Base-by-base conservation (phyloP, 148 eudicot genomes). In the Mesembryanthemum crystallinum region DNA sequence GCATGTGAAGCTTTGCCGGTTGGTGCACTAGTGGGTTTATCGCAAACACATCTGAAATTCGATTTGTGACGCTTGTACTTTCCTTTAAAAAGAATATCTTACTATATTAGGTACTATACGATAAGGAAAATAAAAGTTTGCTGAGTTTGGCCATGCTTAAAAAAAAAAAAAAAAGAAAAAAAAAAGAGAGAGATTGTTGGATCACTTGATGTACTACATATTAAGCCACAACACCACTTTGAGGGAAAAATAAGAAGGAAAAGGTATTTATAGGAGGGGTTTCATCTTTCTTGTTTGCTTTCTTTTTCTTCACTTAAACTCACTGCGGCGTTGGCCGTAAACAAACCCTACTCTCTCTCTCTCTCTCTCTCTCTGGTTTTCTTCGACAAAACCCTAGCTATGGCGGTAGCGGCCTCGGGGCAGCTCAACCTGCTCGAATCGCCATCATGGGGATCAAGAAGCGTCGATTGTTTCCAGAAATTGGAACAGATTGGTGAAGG, bases 401-500 rank as follows among this genome's bases (percentile, higher is more conserved):
- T 92, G 98, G 89, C 91, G 35, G 63, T 82, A 10, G 91, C 91
- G n/a, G 88, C 87, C 10, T 69, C 86, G 4, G 96, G 91, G 66
- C 92, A 93, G 83, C 88, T 93, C 13, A 89, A 93, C 71, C 71
- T 87, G 4, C 76, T 28, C 67, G 94, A 93, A 57, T 76, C 86
- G 6, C 88, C 98, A 6, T 45, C 88, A 0, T 89, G 92, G 93
- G 98, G 98, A 45, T 93, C 98, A 1, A 75, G 96, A 73, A 89
- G 90, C 58, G 90, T 93, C 69, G 93, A 93, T 75, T 93, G 98
- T 79, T 93, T 90, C 81, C 88, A 89, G 80, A 93, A 91, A 78
- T 73, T 91, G 72, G 94, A 91, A 75, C 98, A 88, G 76, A 91
- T 93, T 78, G 98, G 98, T 51, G 92, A 91, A 87, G 98, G 98